Percentiles rank a stretch among this genome's conserved stretches.
These are phyloP conservation scores for Lachancea sp. DNA, from an alignment of 805 yeast genomes.

Conservation along the genomic window DNA sequence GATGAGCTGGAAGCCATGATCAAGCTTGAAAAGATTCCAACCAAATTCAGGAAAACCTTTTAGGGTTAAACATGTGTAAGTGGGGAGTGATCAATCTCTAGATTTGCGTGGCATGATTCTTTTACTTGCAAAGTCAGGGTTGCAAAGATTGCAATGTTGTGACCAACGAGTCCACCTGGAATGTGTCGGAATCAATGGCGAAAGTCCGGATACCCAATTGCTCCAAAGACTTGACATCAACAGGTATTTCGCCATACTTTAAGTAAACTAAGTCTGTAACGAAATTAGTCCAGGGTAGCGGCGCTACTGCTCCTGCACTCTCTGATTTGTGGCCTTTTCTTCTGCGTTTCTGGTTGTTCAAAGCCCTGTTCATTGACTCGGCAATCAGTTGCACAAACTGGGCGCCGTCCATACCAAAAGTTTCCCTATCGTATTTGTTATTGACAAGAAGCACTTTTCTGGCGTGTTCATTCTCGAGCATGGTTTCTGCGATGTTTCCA, in stretches of 20 bases:
- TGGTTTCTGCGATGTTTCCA: conserved; percentile 65
- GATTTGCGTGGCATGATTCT: too few relatives aligned
- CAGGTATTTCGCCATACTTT: conserved; percentile 43
- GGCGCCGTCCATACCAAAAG: conserved; percentile 55
- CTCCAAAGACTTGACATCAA: conserved; percentile 39
- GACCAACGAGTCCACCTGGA: conserved; percentile 21
- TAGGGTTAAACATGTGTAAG: too few relatives aligned
- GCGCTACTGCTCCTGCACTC: background rate
- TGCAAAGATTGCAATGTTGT: conserved; percentile 8
- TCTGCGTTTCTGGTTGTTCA: conserved; percentile 16
- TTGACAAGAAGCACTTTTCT: conserved; percentile 60
- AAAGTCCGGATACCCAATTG: conserved; percentile 42
- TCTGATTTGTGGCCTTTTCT: conserved; percentile 7
- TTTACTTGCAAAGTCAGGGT: background rate
- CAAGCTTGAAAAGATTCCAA: conserved; percentile 34
- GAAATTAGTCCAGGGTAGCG: conserved; percentile 38
- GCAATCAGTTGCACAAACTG: conserved; percentile 52
- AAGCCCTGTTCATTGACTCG: conserved; percentile 26
- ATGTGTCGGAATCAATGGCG: conserved; percentile 21
- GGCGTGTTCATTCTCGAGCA: conserved; percentile 27
- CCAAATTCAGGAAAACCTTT: conserved; percentile 30
- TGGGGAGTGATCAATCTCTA: too few relatives aligned
- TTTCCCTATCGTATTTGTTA: conserved; percentile 75
- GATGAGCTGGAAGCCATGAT: conserved; percentile 38
- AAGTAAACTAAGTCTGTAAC: conserved; percentile 61